Conservation (phyloP, 805 yeast species). For the Candida germanica region DNA sequence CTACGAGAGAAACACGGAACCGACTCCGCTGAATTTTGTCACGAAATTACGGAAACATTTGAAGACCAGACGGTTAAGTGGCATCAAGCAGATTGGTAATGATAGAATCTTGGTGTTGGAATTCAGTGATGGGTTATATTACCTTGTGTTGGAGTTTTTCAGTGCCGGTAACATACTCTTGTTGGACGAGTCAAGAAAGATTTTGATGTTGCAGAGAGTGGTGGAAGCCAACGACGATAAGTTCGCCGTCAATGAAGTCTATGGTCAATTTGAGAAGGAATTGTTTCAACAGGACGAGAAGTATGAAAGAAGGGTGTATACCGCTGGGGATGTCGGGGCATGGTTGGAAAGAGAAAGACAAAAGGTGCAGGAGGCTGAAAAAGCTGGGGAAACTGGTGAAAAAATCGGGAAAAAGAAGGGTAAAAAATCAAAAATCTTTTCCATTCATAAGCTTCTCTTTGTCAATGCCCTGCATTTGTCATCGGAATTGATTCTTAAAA, state of each 20-base stretch:
- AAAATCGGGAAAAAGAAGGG: not conserved
- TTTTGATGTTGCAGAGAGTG: slow-evolving; percentile 71
- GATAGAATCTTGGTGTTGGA: slow-evolving; percentile 83
- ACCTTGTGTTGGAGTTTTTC: slow-evolving; percentile 84
- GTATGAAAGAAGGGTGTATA: slow-evolving; percentile 18
- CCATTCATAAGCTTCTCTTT: slow-evolving; percentile 70
- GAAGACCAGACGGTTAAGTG: slow-evolving; percentile 73
- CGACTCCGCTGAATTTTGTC: slow-evolving; percentile 81
- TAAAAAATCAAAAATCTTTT: slow-evolving; percentile 45
- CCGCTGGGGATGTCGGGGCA: slow-evolving; percentile 24
- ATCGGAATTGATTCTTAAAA: slow-evolving; percentile 69
- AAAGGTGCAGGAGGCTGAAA: slow-evolving; percentile 16
- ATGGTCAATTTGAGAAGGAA: slow-evolving; percentile 54
- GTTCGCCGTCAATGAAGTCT: slow-evolving; percentile 73
- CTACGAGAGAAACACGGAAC: slow-evolving; percentile 76
- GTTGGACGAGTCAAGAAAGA: slow-evolving; percentile 64
- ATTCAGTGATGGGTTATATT: slow-evolving; percentile 77
- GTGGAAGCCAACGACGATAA: slow-evolving; percentile 68
- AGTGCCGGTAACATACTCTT: slow-evolving; percentile 90
- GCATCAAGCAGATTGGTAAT: slow-evolving; percentile 67
- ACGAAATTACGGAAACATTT: slow-evolving; percentile 83
- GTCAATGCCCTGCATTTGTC: slow-evolving; percentile 71
- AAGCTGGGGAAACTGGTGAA: not conserved
- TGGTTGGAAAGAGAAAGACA: slow-evolving; percentile 42
- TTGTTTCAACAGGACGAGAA: slow-evolving; percentile 33